Conservation (phyloP, 2,329 filamentous ascomycete species). For the Paradendryphiella salina region DNA sequence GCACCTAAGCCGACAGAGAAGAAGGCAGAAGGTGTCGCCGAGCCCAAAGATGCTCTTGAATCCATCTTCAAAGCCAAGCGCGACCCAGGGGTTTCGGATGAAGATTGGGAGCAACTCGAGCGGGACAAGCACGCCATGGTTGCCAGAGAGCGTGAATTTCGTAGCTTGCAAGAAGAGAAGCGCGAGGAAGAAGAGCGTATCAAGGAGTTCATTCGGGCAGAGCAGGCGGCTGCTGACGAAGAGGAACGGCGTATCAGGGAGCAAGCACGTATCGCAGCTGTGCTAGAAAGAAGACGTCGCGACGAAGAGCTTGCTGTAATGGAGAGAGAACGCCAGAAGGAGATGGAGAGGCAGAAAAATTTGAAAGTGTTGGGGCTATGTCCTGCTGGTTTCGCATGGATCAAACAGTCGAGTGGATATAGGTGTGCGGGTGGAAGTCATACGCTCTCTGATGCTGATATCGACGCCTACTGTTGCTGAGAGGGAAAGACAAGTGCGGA, state of each 20-base stretch:
- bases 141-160: slow-evolving; percentile 42
- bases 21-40: neutral
- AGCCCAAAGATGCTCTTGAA: neutral
- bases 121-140: slow-evolving; percentile 48
- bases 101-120: slow-evolving; percentile 64
- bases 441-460: neutral
- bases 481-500: neutral
- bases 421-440: slow-evolving; percentile 61
- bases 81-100: slow-evolving; percentile 59
- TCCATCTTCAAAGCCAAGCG: slow-evolving; percentile 4
- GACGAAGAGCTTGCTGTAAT: slow-evolving; percentile 48
- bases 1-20: neutral
- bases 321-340: slow-evolving; percentile 46
- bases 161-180: slow-evolving; percentile 39
- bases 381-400: slow-evolving; percentile 63
- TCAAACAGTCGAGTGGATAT: slow-evolving; percentile 62
- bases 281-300: slow-evolving; percentile 25
- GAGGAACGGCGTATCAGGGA: slow-evolving; percentile 29
- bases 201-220: slow-evolving; percentile 32
- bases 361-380: slow-evolving; percentile 61
- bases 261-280: slow-evolving; percentile 22
- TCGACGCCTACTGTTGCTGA: slow-evolving; percentile 12
- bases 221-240: slow-evolving; percentile 33
- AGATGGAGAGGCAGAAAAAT: slow-evolving; percentile 51
- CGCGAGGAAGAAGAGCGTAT: slow-evolving; percentile 17